Base-by-base conservation (phyloP, 306 rosid species). In the Hippophae tibetana region DNA sequence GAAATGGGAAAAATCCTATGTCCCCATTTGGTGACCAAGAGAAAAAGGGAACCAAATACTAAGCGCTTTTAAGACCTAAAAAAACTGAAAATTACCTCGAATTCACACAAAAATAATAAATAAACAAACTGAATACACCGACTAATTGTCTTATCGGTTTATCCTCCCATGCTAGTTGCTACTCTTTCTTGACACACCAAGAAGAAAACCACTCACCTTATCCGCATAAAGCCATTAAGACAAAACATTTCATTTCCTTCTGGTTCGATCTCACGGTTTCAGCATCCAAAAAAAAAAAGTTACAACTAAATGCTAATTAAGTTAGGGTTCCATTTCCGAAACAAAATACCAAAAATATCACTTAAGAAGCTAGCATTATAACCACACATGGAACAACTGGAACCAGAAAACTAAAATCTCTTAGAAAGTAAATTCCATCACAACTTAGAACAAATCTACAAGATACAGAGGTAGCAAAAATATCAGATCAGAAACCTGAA, bases 401-500 rank as follows among this genome's bases (percentile, higher is more conserved):
- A 18, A 56, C 9, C 6, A 61, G 42, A 42, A 51, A 47, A 47
- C 27, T 3, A 26, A 31, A 31, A 31, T 2, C 38, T 31, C 27
- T 50, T 26, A 47, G 54, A 55, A 25, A 12, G 47, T 14, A 61
- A 57, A 70, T 25, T 23, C 27, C 57, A 18, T 40, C 23, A 48
- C 13, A 27, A 52, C 18, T 42, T 25, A 42, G 54, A 5, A 48
- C 5, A 52, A 8, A 59, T 23, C 45, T 10, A 62, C 13, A 54
- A 62, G 49, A 66, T 2, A 54, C 11, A 42, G 14, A 23, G 10
- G 59, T 31, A 31, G 38, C 38, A 31, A 31, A 31, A 31, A 31
- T 31, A 31, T 31, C 38, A 74, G 96, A 87, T 85, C 87, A 69
- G 81, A 72, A 69, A 93, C 99, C 99, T 62, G 77, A 74, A 43